Evolutionary conservation across 768 basidiomycete species (phyloP).

Genomic region (Phlebiopsis flavidoalba): DNA sequence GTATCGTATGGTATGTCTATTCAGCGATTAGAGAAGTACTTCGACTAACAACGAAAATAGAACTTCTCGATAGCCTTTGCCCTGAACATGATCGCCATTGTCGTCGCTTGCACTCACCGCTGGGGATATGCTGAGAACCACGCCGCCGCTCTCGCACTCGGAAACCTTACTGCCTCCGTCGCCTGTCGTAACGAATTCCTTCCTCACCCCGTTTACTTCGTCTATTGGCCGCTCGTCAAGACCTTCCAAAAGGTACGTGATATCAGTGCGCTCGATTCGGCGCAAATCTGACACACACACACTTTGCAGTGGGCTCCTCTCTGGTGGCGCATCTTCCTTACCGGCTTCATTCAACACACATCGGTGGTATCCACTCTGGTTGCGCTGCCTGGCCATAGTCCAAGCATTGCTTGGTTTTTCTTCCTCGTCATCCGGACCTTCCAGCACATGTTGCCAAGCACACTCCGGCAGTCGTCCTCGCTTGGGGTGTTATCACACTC

Average conservation of each 20-base stretch:
- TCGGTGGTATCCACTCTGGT: slow-evolving; percentile 79
- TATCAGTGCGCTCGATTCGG: too few species aligned
- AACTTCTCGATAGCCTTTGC: slow-evolving; percentile 53
- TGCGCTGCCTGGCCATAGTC: slow-evolving; percentile 63
- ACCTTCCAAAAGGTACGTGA: slow-evolving; percentile 61
- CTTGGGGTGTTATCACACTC: slow-evolving; percentile 49
- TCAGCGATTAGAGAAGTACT: not conserved
- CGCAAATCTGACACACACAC: not conserved
- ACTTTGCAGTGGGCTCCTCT: slow-evolving; percentile 63
- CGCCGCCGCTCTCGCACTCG: slow-evolving; percentile 66
- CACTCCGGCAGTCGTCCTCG: slow-evolving; percentile 51
- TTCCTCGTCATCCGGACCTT: slow-evolving; percentile 57
- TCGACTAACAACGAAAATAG: not conserved
- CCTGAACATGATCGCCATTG: slow-evolving; percentile 54
- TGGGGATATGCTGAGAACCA: slow-evolving; percentile 66
- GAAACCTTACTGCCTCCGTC: slow-evolving; percentile 67
- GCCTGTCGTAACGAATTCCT: slow-evolving; percentile 79
- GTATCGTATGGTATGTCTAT: slow-evolving; percentile 6
- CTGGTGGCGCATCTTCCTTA: slow-evolving; percentile 66
- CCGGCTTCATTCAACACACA: slow-evolving; percentile 67
- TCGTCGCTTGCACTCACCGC: slow-evolving; percentile 43
- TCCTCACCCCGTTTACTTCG: slow-evolving; percentile 63
- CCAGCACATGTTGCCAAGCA: slow-evolving; percentile 43
- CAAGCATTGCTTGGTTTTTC: slow-evolving; percentile 63
- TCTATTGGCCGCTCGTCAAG: slow-evolving; percentile 63